Percentiles rank a stretch among this genome's conserved stretches.
phyloP scores from a whole-genome alignment of 257 asterid genomes.

The Solanum corneliomulleri region DNA sequence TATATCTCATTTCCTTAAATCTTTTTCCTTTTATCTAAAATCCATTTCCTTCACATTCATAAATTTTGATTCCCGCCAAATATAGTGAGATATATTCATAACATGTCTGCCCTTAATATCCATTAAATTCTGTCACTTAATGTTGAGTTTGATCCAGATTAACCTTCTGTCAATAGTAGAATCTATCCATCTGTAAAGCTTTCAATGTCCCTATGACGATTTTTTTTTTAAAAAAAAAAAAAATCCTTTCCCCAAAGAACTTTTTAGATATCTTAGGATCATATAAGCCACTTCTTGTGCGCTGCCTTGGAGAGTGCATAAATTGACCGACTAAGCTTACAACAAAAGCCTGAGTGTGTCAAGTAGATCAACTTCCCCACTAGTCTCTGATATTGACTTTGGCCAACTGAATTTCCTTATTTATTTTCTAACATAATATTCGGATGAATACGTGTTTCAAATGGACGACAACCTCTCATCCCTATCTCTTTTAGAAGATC shows the following conservation, averaged over 20 bases:
- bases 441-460: background rate
- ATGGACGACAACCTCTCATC: background rate
- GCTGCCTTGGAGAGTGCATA: background rate
- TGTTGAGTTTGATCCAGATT: background rate
- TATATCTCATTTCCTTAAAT: background rate
- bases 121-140: background rate
- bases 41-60: background rate
- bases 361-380: background rate
- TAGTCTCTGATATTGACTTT: background rate
- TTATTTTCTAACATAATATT: background rate
- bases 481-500: background rate
- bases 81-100: background rate
- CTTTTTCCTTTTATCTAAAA: background rate
- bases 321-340: background rate
- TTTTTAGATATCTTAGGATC: background rate
- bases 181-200: background rate
- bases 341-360: background rate
- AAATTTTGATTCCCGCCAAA: background rate
- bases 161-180: background rate
- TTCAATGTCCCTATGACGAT: background rate
- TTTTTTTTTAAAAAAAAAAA: background rate
- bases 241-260: background rate
- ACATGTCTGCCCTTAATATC: background rate
- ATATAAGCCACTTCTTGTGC: background rate
- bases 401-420: background rate